Evolutionary conservation across 352 stramenopile genomes (phyloP).

Genomic region (Globisporangium mamillatum): DNA sequence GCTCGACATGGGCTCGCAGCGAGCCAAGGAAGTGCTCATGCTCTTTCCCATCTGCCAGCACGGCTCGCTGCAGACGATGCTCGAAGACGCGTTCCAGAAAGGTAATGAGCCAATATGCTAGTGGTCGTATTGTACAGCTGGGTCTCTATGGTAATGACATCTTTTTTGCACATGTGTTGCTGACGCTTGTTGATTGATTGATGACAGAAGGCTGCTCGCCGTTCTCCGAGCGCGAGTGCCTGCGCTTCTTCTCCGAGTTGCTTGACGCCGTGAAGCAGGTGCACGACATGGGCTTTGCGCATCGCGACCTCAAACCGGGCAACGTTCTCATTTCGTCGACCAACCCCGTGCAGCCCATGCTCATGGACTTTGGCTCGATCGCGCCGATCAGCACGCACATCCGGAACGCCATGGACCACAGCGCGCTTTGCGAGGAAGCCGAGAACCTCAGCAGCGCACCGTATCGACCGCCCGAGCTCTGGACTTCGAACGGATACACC

Average conservation of each 20-base stretch:
- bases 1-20: constrained; percentile 1
- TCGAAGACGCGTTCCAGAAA: constrained; percentile 36
- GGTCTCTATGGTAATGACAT: not conserved
- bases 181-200: not conserved
- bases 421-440: constrained; percentile 78
- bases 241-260: constrained; percentile 53
- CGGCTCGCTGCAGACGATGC: constrained; percentile 55
- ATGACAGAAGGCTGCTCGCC: constrained; percentile 4
- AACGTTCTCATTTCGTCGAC: constrained; percentile 59
- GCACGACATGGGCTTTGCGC: constrained; percentile 51
- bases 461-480: constrained; percentile 92
- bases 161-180: not conserved
- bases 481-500: constrained; percentile 38
- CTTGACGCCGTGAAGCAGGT: constrained; percentile 56
- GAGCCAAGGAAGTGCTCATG: constrained; percentile 56
- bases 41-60: constrained; percentile 49
- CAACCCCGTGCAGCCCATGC: constrained; percentile 41
- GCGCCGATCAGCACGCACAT: constrained; percentile 35
- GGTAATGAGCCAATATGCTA: constrained; percentile 8
- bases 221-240: constrained; percentile 48
- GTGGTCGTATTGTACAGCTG: not conserved
- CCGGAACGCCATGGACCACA: constrained; percentile 33
- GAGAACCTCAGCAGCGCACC: constrained; percentile 79
- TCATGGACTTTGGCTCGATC: constrained; percentile 81
- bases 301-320: constrained; percentile 78